Conservation (phyloP, 2,329 filamentous ascomycete species). For the Tolypocladium endophyticum region DNA sequence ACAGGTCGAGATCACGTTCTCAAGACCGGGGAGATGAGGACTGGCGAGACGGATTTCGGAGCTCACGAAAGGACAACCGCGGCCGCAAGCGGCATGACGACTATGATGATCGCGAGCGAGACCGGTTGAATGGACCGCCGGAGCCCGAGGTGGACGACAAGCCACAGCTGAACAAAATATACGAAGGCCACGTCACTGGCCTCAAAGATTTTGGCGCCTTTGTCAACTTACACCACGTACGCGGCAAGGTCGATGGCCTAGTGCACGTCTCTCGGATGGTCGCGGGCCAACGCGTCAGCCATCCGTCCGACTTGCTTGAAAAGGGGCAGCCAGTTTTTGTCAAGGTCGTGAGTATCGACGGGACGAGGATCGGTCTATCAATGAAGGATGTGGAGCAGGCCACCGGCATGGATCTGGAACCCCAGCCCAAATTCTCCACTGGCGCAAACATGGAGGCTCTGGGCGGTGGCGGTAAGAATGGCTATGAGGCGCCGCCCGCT, state of each 20-base stretch:
- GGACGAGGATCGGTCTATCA: constrained; percentile 70
- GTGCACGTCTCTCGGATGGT: constrained; percentile 89
- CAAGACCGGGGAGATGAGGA: constrained; percentile 34
- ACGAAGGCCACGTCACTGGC: constrained; percentile 80
- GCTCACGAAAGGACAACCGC: constrained; percentile 19
- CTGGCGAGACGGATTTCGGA: constrained; percentile 23
- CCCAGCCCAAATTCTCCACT: constrained; percentile 68
- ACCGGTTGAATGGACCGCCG: constrained; percentile 55
- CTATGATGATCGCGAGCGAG: constrained; percentile 33
- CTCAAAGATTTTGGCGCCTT: constrained; percentile 95
- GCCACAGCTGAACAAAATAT: constrained; percentile 77
- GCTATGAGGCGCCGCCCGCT: constrained; percentile 36
- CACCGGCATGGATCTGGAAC: constrained; percentile 73
- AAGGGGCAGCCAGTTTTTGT: constrained; percentile 80
- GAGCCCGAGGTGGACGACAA: constrained; percentile 69
- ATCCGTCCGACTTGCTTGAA: constrained; percentile 79
- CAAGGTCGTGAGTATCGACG: constrained; percentile 82
- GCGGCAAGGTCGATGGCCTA: constrained; percentile 81
- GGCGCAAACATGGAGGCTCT: constrained; percentile 84
- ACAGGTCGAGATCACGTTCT: constrained; percentile 27
- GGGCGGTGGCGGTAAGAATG: constrained; percentile 51
- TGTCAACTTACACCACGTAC: constrained; percentile 80
- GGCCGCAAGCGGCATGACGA: constrained; percentile 29
- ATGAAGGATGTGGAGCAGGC: constrained; percentile 97
- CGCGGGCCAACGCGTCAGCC: constrained; percentile 76